These are phyloP conservation scores for Jatropha curcas DNA, from an alignment of 345 rosid genomes.

Conservation along the genomic window DNA sequence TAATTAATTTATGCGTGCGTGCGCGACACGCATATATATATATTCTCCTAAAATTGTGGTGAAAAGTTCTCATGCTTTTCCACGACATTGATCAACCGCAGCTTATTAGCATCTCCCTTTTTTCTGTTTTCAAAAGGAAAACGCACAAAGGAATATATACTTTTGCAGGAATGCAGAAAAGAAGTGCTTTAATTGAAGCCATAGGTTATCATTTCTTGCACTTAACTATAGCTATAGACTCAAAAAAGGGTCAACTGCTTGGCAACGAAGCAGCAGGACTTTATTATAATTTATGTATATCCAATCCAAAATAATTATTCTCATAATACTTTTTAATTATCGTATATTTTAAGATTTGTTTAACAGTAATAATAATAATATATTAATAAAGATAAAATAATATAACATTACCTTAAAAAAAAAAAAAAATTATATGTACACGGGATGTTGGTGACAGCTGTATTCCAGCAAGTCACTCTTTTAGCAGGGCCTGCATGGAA, in stretches of 20 bases:
- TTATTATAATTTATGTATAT: no score
- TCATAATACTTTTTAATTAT: no score
- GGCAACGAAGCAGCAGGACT: no score
- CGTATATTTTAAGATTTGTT: no score
- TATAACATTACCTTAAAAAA: no score
- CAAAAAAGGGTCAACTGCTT: not conserved
- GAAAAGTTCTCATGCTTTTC: slow-evolving; percentile 1
- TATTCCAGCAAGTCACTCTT: not conserved
- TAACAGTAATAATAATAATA: no score
- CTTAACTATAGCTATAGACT: not conserved
- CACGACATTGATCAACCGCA: not conserved
- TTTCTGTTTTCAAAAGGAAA: not conserved
- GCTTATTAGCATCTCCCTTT: not conserved
- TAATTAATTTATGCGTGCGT: no score
- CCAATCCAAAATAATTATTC: no score
- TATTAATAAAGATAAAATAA: no score
- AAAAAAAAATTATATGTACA: no score
- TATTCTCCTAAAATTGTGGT: slow-evolving; percentile 6
- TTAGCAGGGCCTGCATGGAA: not conserved
- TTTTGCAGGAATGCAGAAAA: not conserved
- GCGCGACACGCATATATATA: no score
- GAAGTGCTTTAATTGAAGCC: slow-evolving; percentile 6
- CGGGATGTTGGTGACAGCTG: slow-evolving; percentile 13
- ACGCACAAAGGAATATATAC: not conserved
- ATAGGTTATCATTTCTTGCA: not conserved